Conservation (phyloP, 805 yeast species). For the Kockiozyma suomiensis region DNA sequence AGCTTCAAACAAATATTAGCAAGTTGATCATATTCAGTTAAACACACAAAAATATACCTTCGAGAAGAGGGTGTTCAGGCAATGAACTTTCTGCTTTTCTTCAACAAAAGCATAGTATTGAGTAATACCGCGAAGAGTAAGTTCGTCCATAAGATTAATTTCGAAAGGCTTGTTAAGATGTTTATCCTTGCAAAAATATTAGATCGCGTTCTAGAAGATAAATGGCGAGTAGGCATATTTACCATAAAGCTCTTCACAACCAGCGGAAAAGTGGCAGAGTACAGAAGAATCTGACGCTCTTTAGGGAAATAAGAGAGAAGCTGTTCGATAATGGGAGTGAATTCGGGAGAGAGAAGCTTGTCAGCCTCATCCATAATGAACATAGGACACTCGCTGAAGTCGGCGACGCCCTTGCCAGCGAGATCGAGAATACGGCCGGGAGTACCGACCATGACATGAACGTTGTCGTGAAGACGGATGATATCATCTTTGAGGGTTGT, state of each 20-base stretch:
- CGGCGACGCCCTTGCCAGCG: conserved; percentile 85
- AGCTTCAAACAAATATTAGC: conserved; percentile 42
- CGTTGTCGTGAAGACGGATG: conserved; percentile 86
- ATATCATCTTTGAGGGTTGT: conserved; percentile 93
- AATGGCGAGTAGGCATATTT: neutral
- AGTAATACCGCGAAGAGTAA: conserved; percentile 92
- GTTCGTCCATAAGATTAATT: conserved; percentile 95
- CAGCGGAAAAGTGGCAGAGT: conserved; percentile 95
- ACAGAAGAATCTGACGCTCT: conserved; percentile 79
- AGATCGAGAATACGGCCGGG: conserved; percentile 97
- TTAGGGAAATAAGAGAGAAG: conserved; percentile 79
- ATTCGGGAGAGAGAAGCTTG: conserved; percentile 90
- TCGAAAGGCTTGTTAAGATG: conserved; percentile 91
- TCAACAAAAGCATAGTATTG: conserved; percentile 99
- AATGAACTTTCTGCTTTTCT: conserved; percentile 92
- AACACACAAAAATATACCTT: conserved; percentile 45
- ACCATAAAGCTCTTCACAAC: conserved; percentile 87
- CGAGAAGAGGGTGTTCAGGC: conserved; percentile 91
- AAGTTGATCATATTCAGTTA: neutral
- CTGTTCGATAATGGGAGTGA: conserved; percentile 83
- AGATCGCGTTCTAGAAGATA: neutral
- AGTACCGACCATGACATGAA: conserved; percentile 93
- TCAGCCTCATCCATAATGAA: conserved; percentile 99
- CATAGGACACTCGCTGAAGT: conserved; percentile 79
- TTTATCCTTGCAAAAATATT: conserved; percentile 48